A percentile compares a stretch with the other conserved stretches of the same genome.
Evolutionary conservation across 2,329 filamentous ascomycete species (phyloP).

Genomic region (Magnaporthiopsis incrustans): DNA sequence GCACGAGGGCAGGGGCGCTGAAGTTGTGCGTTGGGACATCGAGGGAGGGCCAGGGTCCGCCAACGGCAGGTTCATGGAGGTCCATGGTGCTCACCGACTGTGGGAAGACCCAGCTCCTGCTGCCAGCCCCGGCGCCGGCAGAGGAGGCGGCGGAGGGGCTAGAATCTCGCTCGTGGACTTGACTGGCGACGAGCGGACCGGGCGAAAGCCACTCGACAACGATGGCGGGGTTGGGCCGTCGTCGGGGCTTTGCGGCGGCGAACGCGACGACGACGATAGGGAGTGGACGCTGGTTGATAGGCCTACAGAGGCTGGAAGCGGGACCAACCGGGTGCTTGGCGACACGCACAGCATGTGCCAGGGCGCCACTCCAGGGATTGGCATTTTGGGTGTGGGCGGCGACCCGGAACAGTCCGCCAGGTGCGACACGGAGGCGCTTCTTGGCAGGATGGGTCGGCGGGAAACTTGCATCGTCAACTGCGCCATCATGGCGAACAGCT

Average conservation of each 20-base stretch:
- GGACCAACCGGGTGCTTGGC: neutral
- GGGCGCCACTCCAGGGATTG: conserved; percentile 17
- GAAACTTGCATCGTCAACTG: conserved; percentile 80
- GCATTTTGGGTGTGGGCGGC: conserved; percentile 31
- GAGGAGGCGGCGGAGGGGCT: conserved; percentile 32
- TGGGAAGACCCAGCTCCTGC: conserved; percentile 44
- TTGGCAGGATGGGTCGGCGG: conserved; percentile 35
- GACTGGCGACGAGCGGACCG: conserved; percentile 29
- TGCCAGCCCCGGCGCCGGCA: conserved; percentile 14
- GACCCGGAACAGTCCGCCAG: conserved; percentile 28
- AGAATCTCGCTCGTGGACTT: conserved; percentile 59
- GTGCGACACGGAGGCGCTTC: conserved; percentile 32
- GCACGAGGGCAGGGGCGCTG: conserved; percentile 57
- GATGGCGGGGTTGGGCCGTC: conserved; percentile 25
- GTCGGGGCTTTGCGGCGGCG: neutral
- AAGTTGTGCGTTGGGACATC: conserved; percentile 54
- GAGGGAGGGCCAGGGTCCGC: conserved; percentile 20
- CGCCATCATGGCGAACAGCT: conserved; percentile 61
- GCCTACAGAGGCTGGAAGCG: neutral
- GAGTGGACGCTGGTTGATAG: neutral
- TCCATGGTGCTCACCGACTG: conserved; percentile 18
- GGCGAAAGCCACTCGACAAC: conserved; percentile 35
- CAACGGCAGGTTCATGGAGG: neutral
- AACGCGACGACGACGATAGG: neutral
- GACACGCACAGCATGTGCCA: neutral